Conservation (phyloP, 139 green algal species). For the Desmodesmus armatus region DNA sequence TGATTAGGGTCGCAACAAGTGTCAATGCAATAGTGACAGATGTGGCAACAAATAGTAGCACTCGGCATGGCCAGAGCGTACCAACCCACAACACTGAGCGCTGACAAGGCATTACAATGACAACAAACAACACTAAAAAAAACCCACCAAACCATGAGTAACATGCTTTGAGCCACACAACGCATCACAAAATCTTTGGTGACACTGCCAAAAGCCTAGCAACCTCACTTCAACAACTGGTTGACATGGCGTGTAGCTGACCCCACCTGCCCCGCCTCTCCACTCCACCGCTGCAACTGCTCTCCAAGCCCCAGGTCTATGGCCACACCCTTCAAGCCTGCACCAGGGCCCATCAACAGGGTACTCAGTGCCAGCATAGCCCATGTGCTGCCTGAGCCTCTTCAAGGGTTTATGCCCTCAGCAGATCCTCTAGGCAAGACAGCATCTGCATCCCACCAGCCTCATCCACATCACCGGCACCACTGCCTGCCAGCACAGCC, state of each 20-base stretch:
- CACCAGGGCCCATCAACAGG: neutral
- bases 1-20: no score
- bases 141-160: no score
- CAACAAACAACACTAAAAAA: no score
- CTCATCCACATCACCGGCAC: conserved; percentile 7
- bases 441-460: conserved; percentile 38
- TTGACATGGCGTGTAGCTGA: conserved; percentile 7
- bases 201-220: no score
- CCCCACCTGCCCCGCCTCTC: neutral
- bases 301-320: conserved; percentile 21
- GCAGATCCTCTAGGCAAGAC: conserved; percentile 38
- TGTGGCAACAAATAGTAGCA: no score
- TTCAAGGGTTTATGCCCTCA: neutral
- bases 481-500: neutral
- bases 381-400: conserved; percentile 26
- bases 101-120: no score
- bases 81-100: no score
- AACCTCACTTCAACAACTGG: conserved; percentile 3
- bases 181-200: no score
- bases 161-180: no score
- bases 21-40: no score
- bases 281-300: neutral
- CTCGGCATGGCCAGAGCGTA: no score
- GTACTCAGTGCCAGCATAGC: conserved; percentile 26
- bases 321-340: conserved; percentile 9